A percentile compares a stretch with the other conserved stretches of the same genome.
These are phyloP conservation scores for Setaria viridis DNA, from an alignment of 202 grass and related monocot genomes.

Conservation along the genomic window DNA sequence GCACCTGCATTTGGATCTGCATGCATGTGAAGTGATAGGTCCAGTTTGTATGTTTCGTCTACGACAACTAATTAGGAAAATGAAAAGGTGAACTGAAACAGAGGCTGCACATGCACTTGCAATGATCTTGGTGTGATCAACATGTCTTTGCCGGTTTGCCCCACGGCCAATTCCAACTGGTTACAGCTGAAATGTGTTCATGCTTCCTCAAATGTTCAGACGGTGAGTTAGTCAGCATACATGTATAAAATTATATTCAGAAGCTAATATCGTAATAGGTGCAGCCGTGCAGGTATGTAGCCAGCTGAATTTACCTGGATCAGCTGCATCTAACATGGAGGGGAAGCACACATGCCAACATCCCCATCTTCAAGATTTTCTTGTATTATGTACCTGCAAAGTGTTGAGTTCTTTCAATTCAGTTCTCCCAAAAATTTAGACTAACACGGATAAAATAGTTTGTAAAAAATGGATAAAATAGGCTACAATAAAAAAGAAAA, in stretches of 20 bases:
- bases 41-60: background rate
- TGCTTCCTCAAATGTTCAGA: background rate
- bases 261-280: background rate
- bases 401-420: background rate
- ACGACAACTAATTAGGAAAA: too few relatives aligned
- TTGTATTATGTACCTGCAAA: background rate
- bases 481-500: too few relatives aligned
- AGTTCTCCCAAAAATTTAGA: background rate
- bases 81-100: background rate
- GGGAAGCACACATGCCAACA: too few relatives aligned
- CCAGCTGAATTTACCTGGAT: background rate
- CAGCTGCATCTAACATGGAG: conserved; percentile 12
- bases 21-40: conserved; percentile 15
- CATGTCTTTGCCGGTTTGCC: background rate
- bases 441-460: background rate
- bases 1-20: conserved; percentile 9
- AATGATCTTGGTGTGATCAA: background rate
- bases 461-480: background rate
- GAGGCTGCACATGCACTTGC: conserved; percentile 33
- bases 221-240: background rate
- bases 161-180: background rate
- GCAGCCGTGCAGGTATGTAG: background rate
- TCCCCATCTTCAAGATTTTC: background rate
- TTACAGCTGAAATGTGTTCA: background rate
- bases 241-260: background rate